Percentiles rank a stretch among this genome's conserved stretches.
Conservation (phyloP, 805 yeast genomes). For the Nakazawaea ernobii region DNA sequence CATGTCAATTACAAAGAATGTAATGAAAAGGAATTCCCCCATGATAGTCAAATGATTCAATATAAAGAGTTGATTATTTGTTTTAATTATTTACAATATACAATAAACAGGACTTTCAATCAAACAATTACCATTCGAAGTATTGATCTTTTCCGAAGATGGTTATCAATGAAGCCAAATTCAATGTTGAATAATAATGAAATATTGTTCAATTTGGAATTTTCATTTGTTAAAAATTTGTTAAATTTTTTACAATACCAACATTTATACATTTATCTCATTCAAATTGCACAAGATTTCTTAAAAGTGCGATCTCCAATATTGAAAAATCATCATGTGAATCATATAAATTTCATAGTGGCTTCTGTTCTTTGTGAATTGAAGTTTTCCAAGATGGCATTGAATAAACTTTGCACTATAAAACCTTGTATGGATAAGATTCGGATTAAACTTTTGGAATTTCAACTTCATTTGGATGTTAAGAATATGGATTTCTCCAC, state of each 20-base stretch:
- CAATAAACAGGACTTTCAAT: conserved; percentile 20
- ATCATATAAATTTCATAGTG: conserved; percentile 4
- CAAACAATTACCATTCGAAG: conserved; percentile 19
- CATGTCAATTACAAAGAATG: conserved; percentile 9
- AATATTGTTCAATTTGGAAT: conserved; percentile 22
- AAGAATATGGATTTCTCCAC: neutral
- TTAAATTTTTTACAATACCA: conserved; percentile 21
- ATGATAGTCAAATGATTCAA: conserved; percentile 9
- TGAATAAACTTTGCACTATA: conserved; percentile 14
- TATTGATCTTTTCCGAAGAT: conserved; percentile 13
- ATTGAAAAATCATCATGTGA: conserved; percentile 5
- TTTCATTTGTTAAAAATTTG: conserved; percentile 21
- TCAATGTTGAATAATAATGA: neutral
- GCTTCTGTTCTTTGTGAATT: conserved; percentile 5
- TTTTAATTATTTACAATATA: conserved; percentile 22
- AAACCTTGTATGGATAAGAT: neutral
- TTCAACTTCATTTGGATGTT: conserved; percentile 13
- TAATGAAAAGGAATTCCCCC: conserved; percentile 10
- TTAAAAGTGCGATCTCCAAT: neutral
- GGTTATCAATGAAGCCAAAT: conserved; percentile 12
- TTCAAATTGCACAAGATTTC: conserved; percentile 13
- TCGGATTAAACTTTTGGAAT: neutral
- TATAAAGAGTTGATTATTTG: conserved; percentile 14
- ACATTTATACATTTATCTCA: conserved; percentile 13
- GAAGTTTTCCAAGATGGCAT: conserved; percentile 12